phyloP scores from a whole-genome alignment of 495 filamentous ascomycete species.

The Neurospora hispaniola region DNA sequence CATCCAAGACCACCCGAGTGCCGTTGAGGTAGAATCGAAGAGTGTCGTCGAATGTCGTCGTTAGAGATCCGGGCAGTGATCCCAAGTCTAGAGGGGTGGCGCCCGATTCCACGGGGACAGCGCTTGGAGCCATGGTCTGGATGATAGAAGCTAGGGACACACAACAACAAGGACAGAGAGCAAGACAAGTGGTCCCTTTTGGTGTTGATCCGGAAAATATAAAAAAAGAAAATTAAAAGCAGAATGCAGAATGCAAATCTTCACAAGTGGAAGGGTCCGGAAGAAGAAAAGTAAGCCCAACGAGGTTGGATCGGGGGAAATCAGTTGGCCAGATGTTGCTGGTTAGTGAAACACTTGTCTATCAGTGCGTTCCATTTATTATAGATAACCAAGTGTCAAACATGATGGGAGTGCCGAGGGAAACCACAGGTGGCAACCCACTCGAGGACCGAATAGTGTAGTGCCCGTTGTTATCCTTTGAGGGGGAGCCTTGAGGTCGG shows the following conservation, averaged over 20 bases:
- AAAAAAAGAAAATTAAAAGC: background rate
- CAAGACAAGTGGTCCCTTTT: background rate
- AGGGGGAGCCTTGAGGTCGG: background rate
- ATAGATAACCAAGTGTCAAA: background rate
- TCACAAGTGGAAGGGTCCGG: background rate
- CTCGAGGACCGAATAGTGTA: background rate
- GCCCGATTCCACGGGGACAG: slow-evolving; percentile 30
- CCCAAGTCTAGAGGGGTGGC: slow-evolving; percentile 7
- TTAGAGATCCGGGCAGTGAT: slow-evolving; percentile 15
- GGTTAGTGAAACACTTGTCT: background rate
- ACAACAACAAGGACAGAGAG: background rate
- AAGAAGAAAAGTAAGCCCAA: background rate
- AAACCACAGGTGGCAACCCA: background rate
- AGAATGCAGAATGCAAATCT: background rate
- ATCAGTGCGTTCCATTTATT: background rate
- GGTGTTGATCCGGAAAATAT: background rate
- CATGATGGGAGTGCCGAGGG: background rate
- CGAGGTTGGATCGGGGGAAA: background rate
- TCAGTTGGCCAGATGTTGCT: background rate
- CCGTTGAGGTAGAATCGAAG: slow-evolving; percentile 92
- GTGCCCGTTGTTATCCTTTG: too few relatives aligned
- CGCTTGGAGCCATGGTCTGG: slow-evolving; percentile 35
- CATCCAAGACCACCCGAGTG: slow-evolving; percentile 75
- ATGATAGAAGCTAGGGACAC: background rate
- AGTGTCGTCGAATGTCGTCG: slow-evolving; percentile 33